Conservation (phyloP, 169 alveolate species). For the Fabrea salina region DNA sequence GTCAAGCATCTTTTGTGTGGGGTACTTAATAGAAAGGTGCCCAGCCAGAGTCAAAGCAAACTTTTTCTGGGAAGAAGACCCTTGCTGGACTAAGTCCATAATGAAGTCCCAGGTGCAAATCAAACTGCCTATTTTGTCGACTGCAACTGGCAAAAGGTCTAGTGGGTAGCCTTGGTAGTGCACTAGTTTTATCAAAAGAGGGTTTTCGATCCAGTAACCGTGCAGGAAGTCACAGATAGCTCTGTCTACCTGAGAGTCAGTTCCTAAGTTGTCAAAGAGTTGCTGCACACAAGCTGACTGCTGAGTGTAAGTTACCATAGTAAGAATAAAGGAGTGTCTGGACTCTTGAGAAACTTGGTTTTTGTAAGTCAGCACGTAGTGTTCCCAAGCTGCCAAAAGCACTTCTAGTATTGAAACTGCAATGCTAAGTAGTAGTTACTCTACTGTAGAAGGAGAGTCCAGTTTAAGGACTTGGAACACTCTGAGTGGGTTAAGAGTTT, state of each 20-base stretch:
- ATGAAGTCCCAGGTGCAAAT: conserved; percentile 30
- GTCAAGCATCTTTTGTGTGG: conserved; percentile 14
- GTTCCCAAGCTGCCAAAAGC: conserved; percentile 24
- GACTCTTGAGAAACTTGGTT: too few species aligned
- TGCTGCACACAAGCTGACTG: too few species aligned
- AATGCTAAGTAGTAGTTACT: background rate
- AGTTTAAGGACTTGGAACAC: background rate
- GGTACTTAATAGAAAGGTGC: conserved; percentile 11
- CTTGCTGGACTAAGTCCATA: background rate
- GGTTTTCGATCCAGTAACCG: conserved; percentile 18
- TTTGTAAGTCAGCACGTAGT: background rate
- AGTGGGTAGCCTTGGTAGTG: conserved; percentile 8
- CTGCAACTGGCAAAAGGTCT: background rate
- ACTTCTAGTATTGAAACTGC: conserved; percentile 4
- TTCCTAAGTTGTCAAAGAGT: background rate
- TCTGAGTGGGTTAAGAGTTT: background rate
- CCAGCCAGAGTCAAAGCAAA: conserved; percentile 25
- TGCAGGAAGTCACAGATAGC: conserved; percentile 24
- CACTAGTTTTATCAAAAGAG: background rate
- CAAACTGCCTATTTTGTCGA: conserved; percentile 6
- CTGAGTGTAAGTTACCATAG: too few species aligned
- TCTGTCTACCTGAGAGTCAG: background rate
- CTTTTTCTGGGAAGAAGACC: background rate
- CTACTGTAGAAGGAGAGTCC: background rate
- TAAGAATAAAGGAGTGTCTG: background rate